Evolutionary conservation across 208 protist genomes (phyloP).

Genomic region (Trypanosoma theileri): DNA sequence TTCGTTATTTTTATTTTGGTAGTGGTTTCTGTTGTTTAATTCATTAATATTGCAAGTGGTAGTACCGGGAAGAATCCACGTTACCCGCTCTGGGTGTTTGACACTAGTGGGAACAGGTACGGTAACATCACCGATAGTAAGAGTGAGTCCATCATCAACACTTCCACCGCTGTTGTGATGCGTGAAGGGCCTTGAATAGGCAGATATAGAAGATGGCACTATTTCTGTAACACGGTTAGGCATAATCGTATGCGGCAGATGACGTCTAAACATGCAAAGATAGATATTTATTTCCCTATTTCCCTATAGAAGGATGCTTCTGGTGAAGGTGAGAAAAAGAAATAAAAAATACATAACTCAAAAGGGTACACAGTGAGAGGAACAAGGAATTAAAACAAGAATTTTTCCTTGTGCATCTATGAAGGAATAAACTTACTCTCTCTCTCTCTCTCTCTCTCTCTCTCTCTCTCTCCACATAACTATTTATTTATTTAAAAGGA

Average conservation of each 20-base stretch:
- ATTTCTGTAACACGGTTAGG: not conserved
- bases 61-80: slow-evolving; percentile 48
- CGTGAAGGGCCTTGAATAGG: not conserved
- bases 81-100: slow-evolving; percentile 62
- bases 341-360: too few relatives aligned
- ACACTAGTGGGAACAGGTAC: slow-evolving; percentile 59
- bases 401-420: too few relatives aligned
- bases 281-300: too few relatives aligned
- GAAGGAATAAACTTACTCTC: too few relatives aligned
- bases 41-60: slow-evolving; percentile 20
- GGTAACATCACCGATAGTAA: slow-evolving; percentile 79
- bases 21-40: not conserved
- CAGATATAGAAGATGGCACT: not conserved
- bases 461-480: too few relatives aligned
- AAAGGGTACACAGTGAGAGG: too few relatives aligned
- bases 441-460: too few relatives aligned
- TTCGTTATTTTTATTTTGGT: slow-evolving; percentile 1
- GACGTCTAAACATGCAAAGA: slow-evolving; percentile 9
- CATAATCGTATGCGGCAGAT: not conserved
- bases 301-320: too few relatives aligned
- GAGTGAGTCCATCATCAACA: slow-evolving; percentile 31
- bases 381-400: too few relatives aligned
- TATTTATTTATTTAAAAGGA: too few relatives aligned
- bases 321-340: too few relatives aligned
- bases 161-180: slow-evolving; percentile 1